Percentiles rank a stretch among this genome's conserved stretches.
phyloP scores from a whole-genome alignment of 2,329 filamentous ascomycete species.

The Xylariales sp. region DNA sequence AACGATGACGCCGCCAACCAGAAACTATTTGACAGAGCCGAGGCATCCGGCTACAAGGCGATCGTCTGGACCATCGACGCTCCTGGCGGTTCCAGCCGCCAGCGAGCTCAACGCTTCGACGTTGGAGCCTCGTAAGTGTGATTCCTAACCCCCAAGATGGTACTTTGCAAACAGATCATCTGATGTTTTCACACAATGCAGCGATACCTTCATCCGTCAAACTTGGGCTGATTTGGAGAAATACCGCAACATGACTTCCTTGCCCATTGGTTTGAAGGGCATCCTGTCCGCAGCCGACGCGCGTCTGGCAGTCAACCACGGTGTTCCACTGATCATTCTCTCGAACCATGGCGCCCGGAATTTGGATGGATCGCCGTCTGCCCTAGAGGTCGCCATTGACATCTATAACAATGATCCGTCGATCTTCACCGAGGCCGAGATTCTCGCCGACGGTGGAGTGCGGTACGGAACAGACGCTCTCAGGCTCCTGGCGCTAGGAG shows the following conservation, averaged over 20 bases:
- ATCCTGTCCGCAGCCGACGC: constrained; percentile 29
- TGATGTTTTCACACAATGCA: not conserved
- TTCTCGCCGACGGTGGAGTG: constrained; percentile 30
- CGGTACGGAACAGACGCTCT: constrained; percentile 29
- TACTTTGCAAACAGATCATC: too few relatives aligned
- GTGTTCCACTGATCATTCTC: constrained; percentile 26
- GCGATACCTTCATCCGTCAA: constrained; percentile 1
- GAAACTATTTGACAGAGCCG: constrained; percentile 11
- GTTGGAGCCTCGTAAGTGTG: constrained; percentile 8
- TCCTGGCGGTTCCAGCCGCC: constrained; percentile 12
- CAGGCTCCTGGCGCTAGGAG: constrained; percentile 30
- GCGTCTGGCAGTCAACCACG: constrained; percentile 20
- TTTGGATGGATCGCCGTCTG: constrained; percentile 24
- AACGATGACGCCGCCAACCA: constrained; percentile 11
- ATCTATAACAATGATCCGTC: constrained; percentile 23
- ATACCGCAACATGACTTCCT: constrained; percentile 16
- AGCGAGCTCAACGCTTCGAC: constrained; percentile 11
- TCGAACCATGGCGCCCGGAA: constrained; percentile 33
- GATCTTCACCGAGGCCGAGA: constrained; percentile 25
- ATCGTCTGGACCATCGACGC: constrained; percentile 17
- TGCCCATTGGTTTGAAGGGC: constrained; percentile 28
- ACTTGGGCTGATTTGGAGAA: constrained; percentile 24
- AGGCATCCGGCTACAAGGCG: constrained; percentile 14
- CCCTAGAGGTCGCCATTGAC: constrained; percentile 27
- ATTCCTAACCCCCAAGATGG: too few relatives aligned